phyloP scores from a whole-genome alignment of 2,329 filamentous ascomycete genomes.

The Colletotrichum karsti region DNA sequence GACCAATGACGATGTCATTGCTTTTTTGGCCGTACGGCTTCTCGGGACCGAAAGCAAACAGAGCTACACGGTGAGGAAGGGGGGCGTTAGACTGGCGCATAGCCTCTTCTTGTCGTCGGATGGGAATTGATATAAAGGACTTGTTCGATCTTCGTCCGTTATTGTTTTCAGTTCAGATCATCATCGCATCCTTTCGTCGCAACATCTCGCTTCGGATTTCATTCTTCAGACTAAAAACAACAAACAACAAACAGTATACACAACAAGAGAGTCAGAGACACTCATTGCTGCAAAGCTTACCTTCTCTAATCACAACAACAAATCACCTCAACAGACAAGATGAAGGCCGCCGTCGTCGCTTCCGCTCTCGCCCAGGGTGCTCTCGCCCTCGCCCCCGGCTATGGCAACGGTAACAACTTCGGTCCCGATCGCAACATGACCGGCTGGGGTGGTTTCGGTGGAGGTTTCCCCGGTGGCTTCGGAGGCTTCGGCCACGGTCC shows the following conservation, averaged over 20 bases:
- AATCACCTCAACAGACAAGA: background rate
- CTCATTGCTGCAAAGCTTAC: background rate
- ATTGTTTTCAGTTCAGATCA: background rate
- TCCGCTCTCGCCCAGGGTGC: slow-evolving; percentile 21
- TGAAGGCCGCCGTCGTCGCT: slow-evolving; percentile 26
- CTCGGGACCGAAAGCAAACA: slow-evolving; percentile 23
- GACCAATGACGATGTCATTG: slow-evolving; percentile 19
- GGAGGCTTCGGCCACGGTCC: slow-evolving; percentile 11
- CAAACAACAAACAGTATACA: background rate
- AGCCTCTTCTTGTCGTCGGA: slow-evolving; percentile 5
- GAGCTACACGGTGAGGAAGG: background rate
- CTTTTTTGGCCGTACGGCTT: slow-evolving; percentile 11
- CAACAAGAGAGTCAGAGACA: background rate
- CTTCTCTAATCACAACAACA: background rate
- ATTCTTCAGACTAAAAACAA: background rate
- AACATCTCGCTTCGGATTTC: background rate
- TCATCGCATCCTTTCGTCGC: slow-evolving; percentile 19
- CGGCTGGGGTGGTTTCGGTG: slow-evolving; percentile 18
- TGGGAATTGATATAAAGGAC: slow-evolving; percentile 15
- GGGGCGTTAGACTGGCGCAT: background rate
- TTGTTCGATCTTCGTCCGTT: slow-evolving; percentile 15
- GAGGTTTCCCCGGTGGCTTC: slow-evolving; percentile 11
- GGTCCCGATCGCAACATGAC: background rate
- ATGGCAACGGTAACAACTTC: slow-evolving; percentile 10
- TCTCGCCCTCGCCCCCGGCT: slow-evolving; percentile 13